Percentiles rank a stretch among this genome's conserved stretches.
Conservation (phyloP, 108 stramenopile species). For the Nitzschia sp. region DNA sequence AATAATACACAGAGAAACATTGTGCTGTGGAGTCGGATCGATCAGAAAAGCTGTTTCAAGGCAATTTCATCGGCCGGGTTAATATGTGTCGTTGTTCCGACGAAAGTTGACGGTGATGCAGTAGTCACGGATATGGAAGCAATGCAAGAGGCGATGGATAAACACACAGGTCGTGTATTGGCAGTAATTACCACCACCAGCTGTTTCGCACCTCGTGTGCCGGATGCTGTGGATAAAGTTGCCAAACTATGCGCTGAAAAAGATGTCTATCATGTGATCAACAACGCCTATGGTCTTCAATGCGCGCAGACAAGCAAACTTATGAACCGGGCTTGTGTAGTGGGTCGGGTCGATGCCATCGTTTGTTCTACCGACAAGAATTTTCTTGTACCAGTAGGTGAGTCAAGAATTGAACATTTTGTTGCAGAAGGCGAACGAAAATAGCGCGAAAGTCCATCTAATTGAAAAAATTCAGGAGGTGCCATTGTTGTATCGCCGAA, state of each 20-base stretch:
- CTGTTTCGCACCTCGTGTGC: slow-evolving; percentile 97
- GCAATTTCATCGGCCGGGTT: slow-evolving; percentile 91
- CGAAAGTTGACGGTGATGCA: slow-evolving; percentile 67
- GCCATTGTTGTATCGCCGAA: slow-evolving; percentile 86
- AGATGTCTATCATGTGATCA: slow-evolving; percentile 90
- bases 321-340: slow-evolving; percentile 78
- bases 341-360: slow-evolving; percentile 96
- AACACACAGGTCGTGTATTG: slow-evolving; percentile 58
- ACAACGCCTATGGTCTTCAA: slow-evolving; percentile 99
- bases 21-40: slow-evolving; percentile 94
- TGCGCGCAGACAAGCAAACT: slow-evolving; percentile 76
- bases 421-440: too few species aligned
- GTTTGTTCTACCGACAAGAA: slow-evolving; percentile 99
- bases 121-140: slow-evolving; percentile 91
- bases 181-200: slow-evolving; percentile 95
- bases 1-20: slow-evolving; percentile 43
- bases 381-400: slow-evolving; percentile 96
- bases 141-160: slow-evolving; percentile 59
- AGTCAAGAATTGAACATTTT: too few species aligned
- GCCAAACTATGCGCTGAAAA: slow-evolving; percentile 76
- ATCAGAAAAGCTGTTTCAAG: slow-evolving; percentile 99
- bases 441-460: too few species aligned
- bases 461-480: slow-evolving; percentile 78
- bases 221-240: slow-evolving; percentile 88
- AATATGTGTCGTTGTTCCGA: slow-evolving; percentile 86